Evolutionary conservation across 768 basidiomycete genomes (phyloP), one percentile per base, ranked within the genome.

Genomic region (Xanthoconium purpureum): DNA sequence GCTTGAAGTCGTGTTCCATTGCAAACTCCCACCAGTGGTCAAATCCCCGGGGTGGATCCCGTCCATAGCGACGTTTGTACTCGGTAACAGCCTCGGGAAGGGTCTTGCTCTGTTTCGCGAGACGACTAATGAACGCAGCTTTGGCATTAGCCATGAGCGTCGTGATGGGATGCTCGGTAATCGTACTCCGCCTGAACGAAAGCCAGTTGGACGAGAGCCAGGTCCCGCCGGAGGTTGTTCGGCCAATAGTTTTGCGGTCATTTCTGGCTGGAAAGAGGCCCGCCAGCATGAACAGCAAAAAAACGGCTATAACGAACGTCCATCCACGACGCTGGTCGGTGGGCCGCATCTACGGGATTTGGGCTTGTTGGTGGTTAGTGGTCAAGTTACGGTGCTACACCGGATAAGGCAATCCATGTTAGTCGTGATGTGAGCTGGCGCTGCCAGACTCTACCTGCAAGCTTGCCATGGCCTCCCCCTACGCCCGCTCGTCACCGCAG

Each of bases 21-120:
- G 87, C 89, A 71, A 93, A 98, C 43, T 72, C 67, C 83, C 86
- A 96, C 96, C 96, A 98, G 33, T 80, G 74, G 67, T 94, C 95
- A 62, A 98, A 99, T 1, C 94, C 96, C 45, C 80, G 83, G 0
- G 97, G 96, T 6, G 97, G 97, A 33, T 83, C 73, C 35, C 89
- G 82, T 11, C 77, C 77, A 71, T 96, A 94, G 56, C 94, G 79
- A 52, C 80, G 75, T 61, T 76, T 83, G 73, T 99, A 99, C 70
- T 96, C 93, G 8, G 73, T 71, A 0, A 93, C 91, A 0, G 96
- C 96, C 30, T 83, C 83, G 38, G 76, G 75, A 38, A 98, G 78
- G 1, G 91, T 88, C 63, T 80, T 84, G 71, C 91, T 94, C 75
- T 98, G 97, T 49, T 78, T 76, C 2, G 74, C 75, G 30, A 98